These are phyloP conservation scores for Andalucia godoyi DNA, from an alignment of 78 protist genomes.

Conservation along the genomic window DNA sequence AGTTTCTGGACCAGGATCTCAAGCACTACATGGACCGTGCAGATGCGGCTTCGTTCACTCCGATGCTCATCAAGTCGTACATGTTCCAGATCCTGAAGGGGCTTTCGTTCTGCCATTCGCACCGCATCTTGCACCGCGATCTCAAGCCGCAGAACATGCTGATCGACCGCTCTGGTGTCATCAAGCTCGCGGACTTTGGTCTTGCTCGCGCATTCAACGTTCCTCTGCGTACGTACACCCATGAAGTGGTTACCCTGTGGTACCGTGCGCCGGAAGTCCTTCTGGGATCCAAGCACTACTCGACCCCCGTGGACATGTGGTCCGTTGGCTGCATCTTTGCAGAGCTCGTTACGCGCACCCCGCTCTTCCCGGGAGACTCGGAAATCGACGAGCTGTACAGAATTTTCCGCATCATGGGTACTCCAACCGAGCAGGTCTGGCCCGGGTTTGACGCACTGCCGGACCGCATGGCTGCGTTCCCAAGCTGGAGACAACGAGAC, in stretches of 20 bases:
- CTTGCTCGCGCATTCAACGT: constrained; percentile 89
- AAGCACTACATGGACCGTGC: constrained; percentile 72
- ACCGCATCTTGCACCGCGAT: constrained; percentile 91
- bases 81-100: constrained; percentile 75
- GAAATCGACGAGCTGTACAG: constrained; percentile 86
- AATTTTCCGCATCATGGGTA: constrained; percentile 87
- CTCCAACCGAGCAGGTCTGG: constrained; percentile 82
- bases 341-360: constrained; percentile 78
- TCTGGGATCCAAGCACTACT: constrained; percentile 83
- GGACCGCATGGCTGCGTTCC: constrained; percentile 67
- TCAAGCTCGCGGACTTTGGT: constrained; percentile 99
- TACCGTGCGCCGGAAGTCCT: constrained; percentile 98
- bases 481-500: too few relatives aligned
- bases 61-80: constrained; percentile 16
- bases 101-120: constrained; percentile 67
- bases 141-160: constrained; percentile 94
- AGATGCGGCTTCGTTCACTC: constrained; percentile 8
- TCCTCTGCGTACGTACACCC: constrained; percentile 87
- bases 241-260: constrained; percentile 93
- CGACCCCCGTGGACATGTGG: constrained; percentile 95
- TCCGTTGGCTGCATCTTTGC: constrained; percentile 93
- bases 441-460: constrained; percentile 78
- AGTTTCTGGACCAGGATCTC: constrained; percentile 92
- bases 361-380: constrained; percentile 83
- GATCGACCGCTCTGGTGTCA: constrained; percentile 51